Evolutionary conservation across 768 basidiomycete species (phyloP), one percentile per base, ranked within the genome.

Genomic region (Tricholoma hemisulphureum): DNA sequence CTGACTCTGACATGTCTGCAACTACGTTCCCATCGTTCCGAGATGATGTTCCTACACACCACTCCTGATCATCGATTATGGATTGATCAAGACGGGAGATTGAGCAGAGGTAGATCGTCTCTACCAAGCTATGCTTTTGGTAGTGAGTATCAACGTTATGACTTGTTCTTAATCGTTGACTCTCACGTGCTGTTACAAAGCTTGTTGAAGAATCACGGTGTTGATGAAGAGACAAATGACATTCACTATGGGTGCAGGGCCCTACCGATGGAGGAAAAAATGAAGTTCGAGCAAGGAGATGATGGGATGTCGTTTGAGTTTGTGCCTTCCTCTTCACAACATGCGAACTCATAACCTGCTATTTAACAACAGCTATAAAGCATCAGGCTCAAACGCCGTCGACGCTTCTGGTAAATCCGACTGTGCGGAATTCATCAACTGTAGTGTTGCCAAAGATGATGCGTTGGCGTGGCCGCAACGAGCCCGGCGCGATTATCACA

Each of bases 361-460:
- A 51, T 37, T 51, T 20, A 48, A n/a, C 32, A 55, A 69, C 56
- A 80, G 80, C 20, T 88, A 88, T 67, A 87, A 89, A 72, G 83
- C 82, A 10, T 73, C 76, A 0, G 88, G 87, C 1, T 81, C 81
- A 0, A 85, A 82, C 58, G 85, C 83, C 2, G 81, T 84, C 4
- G 85, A 89, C 63, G 80, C 83, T 20, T 75, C 73, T 10, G 88
- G 87, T 37, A 76, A 77, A 48, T 62, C 68, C 16, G 87, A 89
- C 64, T 77, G 76, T 0, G 76, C 79, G 3, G 85, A 89, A 64
- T 88, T 87, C 67, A 74, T 89, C 57, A 88, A 88, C 63, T n/a
- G n/a, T n/a, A n/a, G n/a, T n/a, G 69, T 89, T 29, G 75, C 87
- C 0, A 87, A 87, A 65, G 87, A 91, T 64, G 88, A 91, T 61